Evolutionary conservation across 306 rosid species (phyloP).

Genomic region (Cicer arietinum): DNA sequence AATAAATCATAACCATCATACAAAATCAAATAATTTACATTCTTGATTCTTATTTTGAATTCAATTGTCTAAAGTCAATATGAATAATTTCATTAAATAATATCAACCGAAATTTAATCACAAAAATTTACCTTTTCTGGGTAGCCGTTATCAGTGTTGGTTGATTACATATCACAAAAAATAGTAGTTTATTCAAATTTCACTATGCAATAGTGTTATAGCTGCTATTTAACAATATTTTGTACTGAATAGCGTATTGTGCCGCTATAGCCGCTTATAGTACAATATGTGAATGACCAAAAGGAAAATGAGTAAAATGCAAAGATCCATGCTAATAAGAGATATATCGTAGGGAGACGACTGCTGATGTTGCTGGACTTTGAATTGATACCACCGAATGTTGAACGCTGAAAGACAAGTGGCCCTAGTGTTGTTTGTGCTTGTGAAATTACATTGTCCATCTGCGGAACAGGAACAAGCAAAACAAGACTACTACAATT

Average conservation of each 20-base stretch:
- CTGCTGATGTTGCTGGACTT: constrained; percentile 93
- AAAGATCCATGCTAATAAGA: constrained; percentile 24
- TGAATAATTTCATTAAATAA: too few relatives aligned
- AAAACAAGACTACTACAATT: constrained; percentile 34
- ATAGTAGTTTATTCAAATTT: too few relatives aligned
- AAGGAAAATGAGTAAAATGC: constrained; percentile 18
- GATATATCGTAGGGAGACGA: constrained; percentile 89
- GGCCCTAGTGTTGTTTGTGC: constrained; percentile 95
- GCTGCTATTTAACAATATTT: too few relatives aligned
- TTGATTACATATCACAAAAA: too few relatives aligned
- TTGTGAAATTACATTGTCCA: constrained; percentile 91
- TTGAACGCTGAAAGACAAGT: constrained; percentile 90
- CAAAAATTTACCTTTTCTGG: not conserved
- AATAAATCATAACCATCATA: too few relatives aligned
- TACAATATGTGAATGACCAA: constrained; percentile 17
- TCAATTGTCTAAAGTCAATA: too few relatives aligned
- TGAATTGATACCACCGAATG: constrained; percentile 90
- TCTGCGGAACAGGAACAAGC: constrained; percentile 48
- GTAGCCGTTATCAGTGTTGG: not conserved
- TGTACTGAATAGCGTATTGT: too few relatives aligned
- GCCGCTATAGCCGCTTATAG: not conserved
- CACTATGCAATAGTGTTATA: too few relatives aligned
- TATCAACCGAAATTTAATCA: too few relatives aligned
- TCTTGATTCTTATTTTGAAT: too few relatives aligned
- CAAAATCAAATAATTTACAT: too few relatives aligned